These are phyloP conservation scores for Coniosporium apollinis DNA, from an alignment of 495 filamentous ascomycete genomes.

Conservation along the genomic window DNA sequence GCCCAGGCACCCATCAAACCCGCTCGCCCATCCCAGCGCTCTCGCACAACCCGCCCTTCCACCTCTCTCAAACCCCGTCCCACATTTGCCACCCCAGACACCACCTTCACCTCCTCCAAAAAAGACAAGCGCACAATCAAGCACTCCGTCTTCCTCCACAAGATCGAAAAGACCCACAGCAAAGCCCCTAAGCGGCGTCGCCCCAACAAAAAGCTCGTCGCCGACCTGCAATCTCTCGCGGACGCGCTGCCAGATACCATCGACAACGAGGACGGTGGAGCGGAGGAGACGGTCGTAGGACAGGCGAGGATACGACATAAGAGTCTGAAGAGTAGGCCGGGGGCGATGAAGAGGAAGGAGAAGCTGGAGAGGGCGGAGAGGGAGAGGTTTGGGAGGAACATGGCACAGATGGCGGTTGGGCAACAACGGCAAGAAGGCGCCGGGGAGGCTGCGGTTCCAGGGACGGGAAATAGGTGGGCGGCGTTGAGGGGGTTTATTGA, in stretches of 20 bases:
- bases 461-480: slow-evolving; percentile 13
- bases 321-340: slow-evolving; percentile 54
- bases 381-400: slow-evolving; percentile 63
- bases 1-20: too few species aligned
- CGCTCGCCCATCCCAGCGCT: too few species aligned
- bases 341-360: slow-evolving; percentile 70
- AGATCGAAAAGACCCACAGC: slow-evolving; percentile 47
- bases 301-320: slow-evolving; percentile 21
- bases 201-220: slow-evolving; percentile 54
- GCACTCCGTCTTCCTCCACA: slow-evolving; percentile 54
- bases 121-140: slow-evolving; percentile 63
- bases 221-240: slow-evolving; percentile 60
- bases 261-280: slow-evolving; percentile 20
- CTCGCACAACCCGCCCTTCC: too few species aligned
- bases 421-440: not conserved
- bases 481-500: slow-evolving; percentile 24
- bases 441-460: not conserved
- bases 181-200: slow-evolving; percentile 41
- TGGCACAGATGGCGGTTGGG: slow-evolving; percentile 40
- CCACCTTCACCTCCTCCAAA: slow-evolving; percentile 32
- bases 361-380: slow-evolving; percentile 60
- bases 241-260: slow-evolving; percentile 58
- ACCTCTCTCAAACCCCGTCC: too few species aligned
- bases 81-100: too few species aligned
- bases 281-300: slow-evolving; percentile 19